These are phyloP conservation scores for Trichosporon coremiiforme DNA, from an alignment of 1,284 basidiomycete species.

Conservation along the genomic window DNA sequence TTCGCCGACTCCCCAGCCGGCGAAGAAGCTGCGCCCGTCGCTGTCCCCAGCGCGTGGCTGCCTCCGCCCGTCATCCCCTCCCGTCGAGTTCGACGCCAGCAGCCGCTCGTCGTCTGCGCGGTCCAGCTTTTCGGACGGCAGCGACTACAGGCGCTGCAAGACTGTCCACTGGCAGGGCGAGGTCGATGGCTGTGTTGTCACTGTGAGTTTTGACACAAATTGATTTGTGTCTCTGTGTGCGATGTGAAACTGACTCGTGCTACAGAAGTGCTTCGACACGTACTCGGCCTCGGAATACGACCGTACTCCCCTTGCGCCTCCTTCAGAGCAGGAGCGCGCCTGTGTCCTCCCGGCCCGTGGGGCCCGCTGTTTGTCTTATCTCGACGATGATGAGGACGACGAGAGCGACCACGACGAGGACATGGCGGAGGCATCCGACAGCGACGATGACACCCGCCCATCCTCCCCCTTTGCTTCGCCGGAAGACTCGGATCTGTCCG, in stretches of 20 bases:
- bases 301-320: conserved; percentile 56
- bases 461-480: conserved; percentile 33
- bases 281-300: conserved; percentile 56
- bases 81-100: conserved; percentile 12
- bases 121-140: conserved; percentile 25
- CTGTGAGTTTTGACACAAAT: conserved; percentile 39
- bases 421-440: conserved; percentile 24
- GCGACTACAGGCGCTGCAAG: conserved; percentile 39
- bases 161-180: conserved; percentile 50
- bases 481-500: conserved; percentile 28
- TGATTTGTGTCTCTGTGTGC: not conserved
- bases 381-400: conserved; percentile 31
- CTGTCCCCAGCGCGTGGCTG: conserved; percentile 42
- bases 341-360: conserved; percentile 55
- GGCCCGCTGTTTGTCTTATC: conserved; percentile 39
- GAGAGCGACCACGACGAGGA: conserved; percentile 30
- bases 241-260: conserved; percentile 8
- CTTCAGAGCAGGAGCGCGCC: conserved; percentile 51
- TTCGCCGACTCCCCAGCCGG: conserved; percentile 29
- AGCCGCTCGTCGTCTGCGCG: conserved; percentile 21
- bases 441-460: conserved; percentile 6
- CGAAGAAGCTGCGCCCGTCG: conserved; percentile 48
- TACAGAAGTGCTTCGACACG: conserved; percentile 51
- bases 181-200: conserved; percentile 41
- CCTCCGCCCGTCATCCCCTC: conserved; percentile 25